Percentiles rank a stretch among this genome's conserved stretches.
Conservation (phyloP, 257 asterid genomes). For the Anisodus tanguticus region DNA sequence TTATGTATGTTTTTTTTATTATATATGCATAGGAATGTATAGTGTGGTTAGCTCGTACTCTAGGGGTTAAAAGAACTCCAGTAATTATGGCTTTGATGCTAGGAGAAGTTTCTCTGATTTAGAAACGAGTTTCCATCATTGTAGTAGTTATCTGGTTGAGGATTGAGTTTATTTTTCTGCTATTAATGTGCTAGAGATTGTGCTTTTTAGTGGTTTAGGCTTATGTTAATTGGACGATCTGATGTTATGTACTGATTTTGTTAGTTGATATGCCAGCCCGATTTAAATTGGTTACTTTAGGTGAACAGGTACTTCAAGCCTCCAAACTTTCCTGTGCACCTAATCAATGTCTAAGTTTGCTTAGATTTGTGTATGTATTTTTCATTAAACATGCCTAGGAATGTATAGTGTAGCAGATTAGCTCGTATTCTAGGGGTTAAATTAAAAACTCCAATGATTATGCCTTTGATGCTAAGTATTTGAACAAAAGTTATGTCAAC, state of each 20-base stretch:
- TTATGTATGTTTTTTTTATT: background rate
- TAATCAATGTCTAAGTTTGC: background rate
- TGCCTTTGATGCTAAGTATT: constrained; percentile 8
- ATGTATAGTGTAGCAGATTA: constrained; percentile 1
- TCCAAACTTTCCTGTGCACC: background rate
- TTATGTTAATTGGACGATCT: constrained; percentile 5
- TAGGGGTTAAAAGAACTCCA: background rate
- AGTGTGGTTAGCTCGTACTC: background rate
- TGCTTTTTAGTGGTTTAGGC: background rate
- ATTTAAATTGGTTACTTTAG: background rate
- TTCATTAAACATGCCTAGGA: constrained; percentile 19
- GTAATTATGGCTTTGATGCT: constrained; percentile 5
- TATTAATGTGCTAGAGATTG: background rate
- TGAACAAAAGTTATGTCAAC: background rate
- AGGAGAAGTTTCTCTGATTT: background rate
- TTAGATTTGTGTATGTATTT: background rate
- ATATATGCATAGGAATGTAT: constrained; percentile 19
- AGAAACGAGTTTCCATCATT: background rate
- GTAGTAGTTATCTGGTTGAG: background rate
- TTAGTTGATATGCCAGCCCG: background rate
- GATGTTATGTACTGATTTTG: background rate
- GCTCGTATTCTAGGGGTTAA: background rate
- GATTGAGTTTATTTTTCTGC: background rate
- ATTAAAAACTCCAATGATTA: background rate
- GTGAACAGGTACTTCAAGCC: background rate